Percentiles rank a stretch among this genome's conserved stretches.
phyloP scores from a whole-genome alignment of 2,329 filamentous ascomycete species.

The Verruconis gallopava region DNA sequence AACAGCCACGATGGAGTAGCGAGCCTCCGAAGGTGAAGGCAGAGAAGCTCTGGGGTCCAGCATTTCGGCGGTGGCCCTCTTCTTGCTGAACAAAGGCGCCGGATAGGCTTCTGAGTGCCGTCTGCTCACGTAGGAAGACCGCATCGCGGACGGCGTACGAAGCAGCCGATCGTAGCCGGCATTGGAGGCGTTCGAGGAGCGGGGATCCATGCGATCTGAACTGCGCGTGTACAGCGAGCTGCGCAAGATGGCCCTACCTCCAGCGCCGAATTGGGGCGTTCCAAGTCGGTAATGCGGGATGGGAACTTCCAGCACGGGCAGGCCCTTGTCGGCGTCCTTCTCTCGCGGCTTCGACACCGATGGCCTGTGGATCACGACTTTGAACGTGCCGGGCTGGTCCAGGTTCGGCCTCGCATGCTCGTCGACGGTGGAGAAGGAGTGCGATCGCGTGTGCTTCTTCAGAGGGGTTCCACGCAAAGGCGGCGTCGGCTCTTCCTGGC shows the following conservation, averaged over 20 bases:
- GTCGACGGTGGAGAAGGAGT: constrained; percentile 66
- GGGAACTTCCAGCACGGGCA: constrained; percentile 53
- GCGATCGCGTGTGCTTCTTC: constrained; percentile 37
- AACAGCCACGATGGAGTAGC: constrained; percentile 24
- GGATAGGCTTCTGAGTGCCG: constrained; percentile 26
- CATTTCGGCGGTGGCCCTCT: constrained; percentile 24
- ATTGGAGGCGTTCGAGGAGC: constrained; percentile 46
- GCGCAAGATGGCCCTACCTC: constrained; percentile 63
- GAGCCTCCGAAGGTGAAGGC: constrained; percentile 19
- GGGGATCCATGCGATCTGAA: constrained; percentile 55
- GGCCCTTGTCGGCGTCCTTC: constrained; percentile 46
- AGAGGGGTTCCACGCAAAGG: constrained; percentile 7
- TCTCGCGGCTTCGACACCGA: constrained; percentile 42
- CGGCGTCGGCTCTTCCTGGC: constrained; percentile 9
- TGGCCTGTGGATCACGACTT: constrained; percentile 66
- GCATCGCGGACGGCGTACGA: constrained; percentile 26
- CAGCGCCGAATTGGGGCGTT: constrained; percentile 63
- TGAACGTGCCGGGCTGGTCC: constrained; percentile 56
- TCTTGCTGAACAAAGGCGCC: constrained; percentile 17
- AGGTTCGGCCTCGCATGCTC: constrained; percentile 42
- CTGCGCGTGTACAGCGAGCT: constrained; percentile 58
- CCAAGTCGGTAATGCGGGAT: constrained; percentile 81
- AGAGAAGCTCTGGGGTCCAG: constrained; percentile 21
- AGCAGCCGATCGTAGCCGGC: constrained; percentile 28
- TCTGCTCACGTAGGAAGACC: constrained; percentile 17